Evolutionary conservation across 169 alveolate species (phyloP).

Genomic region (Eimeria maxima): DNA sequence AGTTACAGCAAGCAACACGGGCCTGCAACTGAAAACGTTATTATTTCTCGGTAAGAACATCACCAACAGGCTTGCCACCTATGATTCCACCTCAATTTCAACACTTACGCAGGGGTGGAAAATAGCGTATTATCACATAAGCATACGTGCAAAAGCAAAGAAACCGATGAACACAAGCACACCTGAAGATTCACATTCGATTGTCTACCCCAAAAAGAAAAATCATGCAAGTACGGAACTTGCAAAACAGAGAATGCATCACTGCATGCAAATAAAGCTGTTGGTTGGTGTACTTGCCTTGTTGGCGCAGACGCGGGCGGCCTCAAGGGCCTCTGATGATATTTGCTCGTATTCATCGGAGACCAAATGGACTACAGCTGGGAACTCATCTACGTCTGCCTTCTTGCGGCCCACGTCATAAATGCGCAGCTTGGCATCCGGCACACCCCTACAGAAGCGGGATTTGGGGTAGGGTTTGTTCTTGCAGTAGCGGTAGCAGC

Average conservation of each 20-base stretch:
- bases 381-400: conserved; percentile 98
- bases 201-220: not conserved
- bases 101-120: not conserved
- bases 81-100: not conserved
- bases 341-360: conserved; percentile 99
- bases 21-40: not conserved
- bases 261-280: not conserved
- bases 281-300: conserved; percentile 90
- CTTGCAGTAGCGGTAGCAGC: conserved; percentile 99
- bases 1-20: not conserved
- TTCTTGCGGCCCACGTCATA: conserved; percentile 99
- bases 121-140: not conserved
- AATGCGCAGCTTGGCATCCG: conserved; percentile 99
- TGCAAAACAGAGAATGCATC: not conserved
- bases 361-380: conserved; percentile 97
- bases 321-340: conserved; percentile 99
- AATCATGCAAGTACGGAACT: not conserved
- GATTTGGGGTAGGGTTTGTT: conserved; percentile 99
- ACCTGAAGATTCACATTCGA: not conserved
- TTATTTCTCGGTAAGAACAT: not conserved
- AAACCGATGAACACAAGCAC: not conserved
- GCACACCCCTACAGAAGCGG: conserved; percentile 99
- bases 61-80: not conserved
- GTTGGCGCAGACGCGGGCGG: conserved; percentile 99
- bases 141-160: not conserved